phyloP scores from a whole-genome alignment of 371 early-diverging fungal genomes.

The Mucor lusitanicus region DNA sequence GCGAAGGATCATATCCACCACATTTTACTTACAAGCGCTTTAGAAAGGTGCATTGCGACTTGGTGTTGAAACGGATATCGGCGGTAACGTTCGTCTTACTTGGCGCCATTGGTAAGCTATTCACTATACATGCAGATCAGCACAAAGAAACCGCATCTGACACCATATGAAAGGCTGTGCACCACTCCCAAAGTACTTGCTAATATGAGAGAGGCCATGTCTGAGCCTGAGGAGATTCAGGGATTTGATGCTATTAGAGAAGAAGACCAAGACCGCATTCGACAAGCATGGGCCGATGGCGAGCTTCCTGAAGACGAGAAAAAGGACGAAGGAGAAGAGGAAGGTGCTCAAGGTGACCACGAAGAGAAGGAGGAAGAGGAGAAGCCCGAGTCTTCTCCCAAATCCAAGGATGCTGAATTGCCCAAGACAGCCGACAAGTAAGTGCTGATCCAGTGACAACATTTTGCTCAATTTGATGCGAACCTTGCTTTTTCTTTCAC shows the following conservation, averaged over 20 bases:
- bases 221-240: conserved; percentile 9
- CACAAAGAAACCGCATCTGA: neutral
- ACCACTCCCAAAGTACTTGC: conserved; percentile 22
- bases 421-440: neutral
- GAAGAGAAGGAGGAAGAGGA: neutral
- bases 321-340: neutral
- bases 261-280: conserved; percentile 22
- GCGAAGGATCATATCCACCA: too few relatives aligned
- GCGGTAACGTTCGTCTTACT: neutral
- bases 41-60: conserved; percentile 27
- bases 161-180: conserved; percentile 18
- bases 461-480: neutral
- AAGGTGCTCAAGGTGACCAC: neutral
- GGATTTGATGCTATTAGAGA: conserved; percentile 20
- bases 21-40: neutral
- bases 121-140: neutral
- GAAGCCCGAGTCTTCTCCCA: too few relatives aligned
- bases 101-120: conserved; percentile 31
- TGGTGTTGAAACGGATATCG: conserved; percentile 17
- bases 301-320: conserved; percentile 10
- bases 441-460: neutral
- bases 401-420: neutral
- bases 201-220: conserved; percentile 14
- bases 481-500: neutral
- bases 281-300: conserved; percentile 22